Percentiles rank a stretch among this genome's conserved stretches.
Conservation (phyloP, 306 rosid species). For the Neltuma alba region DNA sequence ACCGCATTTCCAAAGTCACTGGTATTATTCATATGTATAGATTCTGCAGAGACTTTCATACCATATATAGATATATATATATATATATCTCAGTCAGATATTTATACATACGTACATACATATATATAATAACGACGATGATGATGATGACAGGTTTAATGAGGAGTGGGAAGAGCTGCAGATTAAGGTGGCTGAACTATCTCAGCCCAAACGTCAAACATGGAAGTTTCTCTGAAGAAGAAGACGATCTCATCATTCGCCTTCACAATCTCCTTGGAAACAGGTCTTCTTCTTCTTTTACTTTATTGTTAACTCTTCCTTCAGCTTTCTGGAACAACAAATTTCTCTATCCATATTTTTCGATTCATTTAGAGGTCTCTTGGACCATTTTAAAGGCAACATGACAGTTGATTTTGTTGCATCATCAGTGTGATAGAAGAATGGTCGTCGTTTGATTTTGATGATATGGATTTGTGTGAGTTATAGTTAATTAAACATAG, state of each 20-base stretch:
- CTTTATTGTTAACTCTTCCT: not conserved
- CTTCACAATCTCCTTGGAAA: constrained; percentile 18
- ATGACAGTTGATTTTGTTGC: no score
- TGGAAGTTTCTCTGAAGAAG: constrained; percentile 18
- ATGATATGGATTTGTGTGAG: no score
- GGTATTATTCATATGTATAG: no score
- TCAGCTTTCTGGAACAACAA: not conserved
- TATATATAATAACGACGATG: no score
- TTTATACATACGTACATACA: no score
- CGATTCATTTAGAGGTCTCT: not conserved
- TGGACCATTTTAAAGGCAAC: not conserved
- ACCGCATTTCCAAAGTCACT: constrained; percentile 41
- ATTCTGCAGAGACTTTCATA: no score
- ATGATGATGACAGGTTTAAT: not conserved
- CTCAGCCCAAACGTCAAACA: constrained; percentile 17
- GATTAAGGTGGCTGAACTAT: constrained; percentile 17
- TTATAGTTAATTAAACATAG: not conserved
- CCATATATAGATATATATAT: no score
- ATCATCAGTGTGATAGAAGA: no score
- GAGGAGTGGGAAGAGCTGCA: constrained; percentile 22
- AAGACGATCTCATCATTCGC: constrained; percentile 23
- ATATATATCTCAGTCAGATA: no score
- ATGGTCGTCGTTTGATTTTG: no score
- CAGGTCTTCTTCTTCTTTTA: not conserved
- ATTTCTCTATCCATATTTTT: not conserved